Conservation (phyloP, 306 rosid species). For the Vigna unguiculata region DNA sequence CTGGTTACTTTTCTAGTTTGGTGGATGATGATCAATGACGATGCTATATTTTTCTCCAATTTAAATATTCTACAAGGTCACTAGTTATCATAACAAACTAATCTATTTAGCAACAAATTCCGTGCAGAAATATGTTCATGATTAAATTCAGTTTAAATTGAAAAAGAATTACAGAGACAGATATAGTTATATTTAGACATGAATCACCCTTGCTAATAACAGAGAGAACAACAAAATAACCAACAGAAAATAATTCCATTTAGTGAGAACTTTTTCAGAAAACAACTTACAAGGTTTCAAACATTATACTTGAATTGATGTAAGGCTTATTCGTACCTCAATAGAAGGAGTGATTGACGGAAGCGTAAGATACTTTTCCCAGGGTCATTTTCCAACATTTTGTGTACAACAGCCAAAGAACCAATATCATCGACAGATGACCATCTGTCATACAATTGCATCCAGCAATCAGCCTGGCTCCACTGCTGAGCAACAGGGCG, state of each 20-base stretch:
- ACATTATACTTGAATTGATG: neutral
- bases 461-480: constrained; percentile 87
- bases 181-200: constrained; percentile 12
- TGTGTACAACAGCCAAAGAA: constrained; percentile 85
- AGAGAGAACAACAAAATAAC: constrained; percentile 14
- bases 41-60: neutral
- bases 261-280: constrained; percentile 10
- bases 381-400: constrained; percentile 43
- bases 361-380: constrained; percentile 19
- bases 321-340: neutral
- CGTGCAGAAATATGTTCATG: constrained; percentile 35
- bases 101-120: constrained; percentile 24
- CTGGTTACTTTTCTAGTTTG: neutral
- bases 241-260: constrained; percentile 16
- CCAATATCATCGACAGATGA: constrained; percentile 92
- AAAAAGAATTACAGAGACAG: constrained; percentile 9
- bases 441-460: constrained; percentile 82
- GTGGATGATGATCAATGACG: constrained; percentile 2
- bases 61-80: constrained; percentile 9
- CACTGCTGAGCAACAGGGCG: constrained; percentile 15
- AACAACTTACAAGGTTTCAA: constrained; percentile 7
- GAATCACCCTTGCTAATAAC: constrained; percentile 9
- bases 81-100: constrained; percentile 21
- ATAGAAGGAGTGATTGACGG: neutral
- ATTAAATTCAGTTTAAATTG: constrained; percentile 22